Evolutionary conservation across 176 grass and related monocot species (phyloP).

Genomic region (Leersia perrieri): DNA sequence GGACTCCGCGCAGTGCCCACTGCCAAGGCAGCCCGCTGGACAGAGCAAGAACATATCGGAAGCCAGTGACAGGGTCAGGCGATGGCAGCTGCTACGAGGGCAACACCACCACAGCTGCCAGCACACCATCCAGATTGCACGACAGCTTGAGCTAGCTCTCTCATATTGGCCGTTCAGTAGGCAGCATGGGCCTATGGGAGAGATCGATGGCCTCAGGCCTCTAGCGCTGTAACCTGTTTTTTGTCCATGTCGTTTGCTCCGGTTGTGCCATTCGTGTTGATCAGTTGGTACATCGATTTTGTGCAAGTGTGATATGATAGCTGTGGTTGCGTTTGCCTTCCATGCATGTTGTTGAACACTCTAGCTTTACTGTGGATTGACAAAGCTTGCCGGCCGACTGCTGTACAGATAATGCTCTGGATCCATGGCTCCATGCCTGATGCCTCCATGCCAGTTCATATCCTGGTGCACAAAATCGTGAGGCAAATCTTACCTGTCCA

Average conservation of each 20-base stretch:
- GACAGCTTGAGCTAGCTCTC: constrained; percentile 19
- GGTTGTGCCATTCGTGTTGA: constrained; percentile 1
- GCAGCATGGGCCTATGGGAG: constrained; percentile 4
- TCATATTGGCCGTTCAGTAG: neutral
- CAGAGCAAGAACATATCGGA: constrained; percentile 41
- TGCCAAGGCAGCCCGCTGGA: constrained; percentile 52
- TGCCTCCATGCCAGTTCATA: too few relatives aligned
- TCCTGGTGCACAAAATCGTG: neutral
- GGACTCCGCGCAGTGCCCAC: constrained; percentile 30
- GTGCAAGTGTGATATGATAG: neutral
- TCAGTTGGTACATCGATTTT: neutral
- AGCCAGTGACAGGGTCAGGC: constrained; percentile 18
- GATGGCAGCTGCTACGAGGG: constrained; percentile 61
- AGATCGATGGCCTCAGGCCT: neutral
- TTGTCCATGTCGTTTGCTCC: constrained; percentile 14
- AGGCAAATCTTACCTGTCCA: too few relatives aligned
- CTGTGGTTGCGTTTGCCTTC: neutral
- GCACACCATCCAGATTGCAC: constrained; percentile 43
- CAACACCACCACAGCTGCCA: constrained; percentile 42
- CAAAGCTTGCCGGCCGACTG: neutral
- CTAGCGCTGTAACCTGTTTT: neutral
- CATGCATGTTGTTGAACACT: neutral
- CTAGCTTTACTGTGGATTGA: neutral
- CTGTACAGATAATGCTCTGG: constrained; percentile 28
- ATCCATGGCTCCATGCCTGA: too few relatives aligned